Percentiles rank a stretch among this genome's conserved stretches.
These are phyloP conservation scores for Trebouxia sp. DNA, from an alignment of 139 green algal genomes.

Conservation along the genomic window DNA sequence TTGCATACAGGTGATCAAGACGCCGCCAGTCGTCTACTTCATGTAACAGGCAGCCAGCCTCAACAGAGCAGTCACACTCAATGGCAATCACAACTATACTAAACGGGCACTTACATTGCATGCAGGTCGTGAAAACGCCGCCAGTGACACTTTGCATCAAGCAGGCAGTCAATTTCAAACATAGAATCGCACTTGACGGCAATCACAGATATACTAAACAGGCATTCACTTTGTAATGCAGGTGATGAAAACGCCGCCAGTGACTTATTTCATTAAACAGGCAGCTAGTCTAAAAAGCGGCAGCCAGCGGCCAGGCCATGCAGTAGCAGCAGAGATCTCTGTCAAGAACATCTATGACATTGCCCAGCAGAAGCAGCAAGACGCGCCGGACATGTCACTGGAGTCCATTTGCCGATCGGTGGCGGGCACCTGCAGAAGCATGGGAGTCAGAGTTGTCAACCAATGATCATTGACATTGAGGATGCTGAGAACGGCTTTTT, in stretches of 20 bases:
- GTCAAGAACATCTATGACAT: conserved; percentile 97
- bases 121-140: too few relatives aligned
- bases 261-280: conserved; percentile 88
- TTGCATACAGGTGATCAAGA: conserved; percentile 66
- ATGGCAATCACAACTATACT: too few relatives aligned
- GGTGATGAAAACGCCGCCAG: conserved; percentile 81
- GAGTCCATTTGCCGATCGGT: conserved; percentile 75
- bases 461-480: background rate
- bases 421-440: conserved; percentile 81
- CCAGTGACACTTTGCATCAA: too few relatives aligned
- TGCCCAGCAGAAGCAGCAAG: conserved; percentile 81
- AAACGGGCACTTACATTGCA: too few relatives aligned
- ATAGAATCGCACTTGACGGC: too few relatives aligned
- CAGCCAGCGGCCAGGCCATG: conserved; percentile 77
- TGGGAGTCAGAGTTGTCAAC: conserved; percentile 84
- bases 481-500: too few relatives aligned
- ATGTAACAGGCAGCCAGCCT: conserved; percentile 83
- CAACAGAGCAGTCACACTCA: too few relatives aligned
- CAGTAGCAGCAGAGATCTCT: conserved; percentile 69
- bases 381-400: conserved; percentile 72
- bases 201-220: too few relatives aligned
- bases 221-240: conserved; percentile 7
- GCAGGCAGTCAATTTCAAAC: too few relatives aligned
- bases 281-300: conserved; percentile 74
- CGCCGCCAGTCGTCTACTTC: conserved; percentile 83